Conservation (phyloP, 2,329 filamentous ascomycete species). For the Zopfia rhizophila region DNA sequence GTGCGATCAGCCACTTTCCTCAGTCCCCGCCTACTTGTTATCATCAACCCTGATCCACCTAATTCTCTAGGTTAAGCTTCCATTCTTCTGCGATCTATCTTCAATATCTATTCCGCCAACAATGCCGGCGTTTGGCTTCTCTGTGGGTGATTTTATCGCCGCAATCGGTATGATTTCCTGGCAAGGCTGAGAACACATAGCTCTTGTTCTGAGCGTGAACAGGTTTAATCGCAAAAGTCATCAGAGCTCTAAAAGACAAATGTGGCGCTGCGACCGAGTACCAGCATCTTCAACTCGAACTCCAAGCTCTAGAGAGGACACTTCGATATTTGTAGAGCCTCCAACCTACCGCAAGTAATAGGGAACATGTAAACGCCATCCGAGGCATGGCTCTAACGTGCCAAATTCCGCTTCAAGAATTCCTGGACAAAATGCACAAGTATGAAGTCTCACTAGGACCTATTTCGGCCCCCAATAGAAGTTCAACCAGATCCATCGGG, state of each 20-base stretch:
- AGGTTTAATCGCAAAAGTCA: slow-evolving; percentile 33
- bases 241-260: slow-evolving; percentile 28
- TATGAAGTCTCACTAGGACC: slow-evolving; percentile 30
- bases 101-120: slow-evolving; percentile 7
- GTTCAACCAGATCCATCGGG: slow-evolving; percentile 1
- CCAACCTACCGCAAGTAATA: slow-evolving; percentile 32
- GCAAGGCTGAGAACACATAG: background rate
- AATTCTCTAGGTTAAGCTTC: too few species aligned
- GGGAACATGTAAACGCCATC: slow-evolving; percentile 35
- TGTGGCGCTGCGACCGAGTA: slow-evolving; percentile 33
- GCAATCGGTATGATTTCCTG: slow-evolving; percentile 26
- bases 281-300: slow-evolving; percentile 30
- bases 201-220: too few species aligned
- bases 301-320: slow-evolving; percentile 29
- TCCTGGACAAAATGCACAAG: slow-evolving; percentile 29
- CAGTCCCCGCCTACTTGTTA: too few species aligned
- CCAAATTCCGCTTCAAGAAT: slow-evolving; percentile 30
- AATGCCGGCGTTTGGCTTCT: slow-evolving; percentile 35
- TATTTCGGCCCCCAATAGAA: slow-evolving; percentile 8
- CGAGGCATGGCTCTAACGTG: slow-evolving; percentile 36
- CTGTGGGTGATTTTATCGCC: slow-evolving; percentile 37
- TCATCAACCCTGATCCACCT: too few species aligned
- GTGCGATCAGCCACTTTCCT: too few species aligned
- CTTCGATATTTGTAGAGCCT: slow-evolving; percentile 25
- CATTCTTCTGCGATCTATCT: too few species aligned